Conservation (phyloP, 176 grass and related monocot species). For the Rhynchospora tenuis region DNA sequence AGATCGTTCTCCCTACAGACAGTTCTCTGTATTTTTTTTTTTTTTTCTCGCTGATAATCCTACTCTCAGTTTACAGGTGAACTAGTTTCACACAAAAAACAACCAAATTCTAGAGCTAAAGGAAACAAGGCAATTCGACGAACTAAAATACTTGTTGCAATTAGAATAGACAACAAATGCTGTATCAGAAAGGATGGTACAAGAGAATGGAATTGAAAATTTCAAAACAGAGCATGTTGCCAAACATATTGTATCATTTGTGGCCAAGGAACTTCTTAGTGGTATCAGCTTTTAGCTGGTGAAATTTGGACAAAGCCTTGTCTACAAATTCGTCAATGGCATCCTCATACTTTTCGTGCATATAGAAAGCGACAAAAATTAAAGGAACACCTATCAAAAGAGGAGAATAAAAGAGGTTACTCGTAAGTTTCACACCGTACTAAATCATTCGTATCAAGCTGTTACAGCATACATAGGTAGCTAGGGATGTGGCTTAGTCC, state of each 20-base stretch:
- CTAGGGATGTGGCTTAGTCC: not conserved
- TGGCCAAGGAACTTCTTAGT: conserved; percentile 37
- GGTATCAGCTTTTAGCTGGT: conserved; percentile 39
- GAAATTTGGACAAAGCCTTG: conserved; percentile 26
- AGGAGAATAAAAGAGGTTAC: conserved; percentile 12
- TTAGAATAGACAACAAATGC: not conserved
- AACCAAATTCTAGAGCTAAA: not conserved
- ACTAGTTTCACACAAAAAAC: not conserved
- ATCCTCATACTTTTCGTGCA: conserved; percentile 90
- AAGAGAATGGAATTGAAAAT: not conserved
- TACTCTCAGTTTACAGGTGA: not conserved
- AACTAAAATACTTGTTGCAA: not conserved
- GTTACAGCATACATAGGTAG: not conserved
- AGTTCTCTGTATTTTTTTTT: not conserved
- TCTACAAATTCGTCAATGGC: conserved; percentile 46
- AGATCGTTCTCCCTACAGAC: not conserved
- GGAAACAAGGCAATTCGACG: not conserved
- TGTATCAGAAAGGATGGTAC: not conserved
- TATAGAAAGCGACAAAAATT: conserved; percentile 63
- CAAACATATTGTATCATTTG: conserved; percentile 30
- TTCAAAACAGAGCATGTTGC: not conserved
- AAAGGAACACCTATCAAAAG: conserved; percentile 49
- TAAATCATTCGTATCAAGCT: not conserved
- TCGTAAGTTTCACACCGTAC: not conserved
- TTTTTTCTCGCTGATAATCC: not conserved